phyloP scores from a whole-genome alignment of 202 grass and related monocot species.

The Brachypodium distachyon region DNA sequence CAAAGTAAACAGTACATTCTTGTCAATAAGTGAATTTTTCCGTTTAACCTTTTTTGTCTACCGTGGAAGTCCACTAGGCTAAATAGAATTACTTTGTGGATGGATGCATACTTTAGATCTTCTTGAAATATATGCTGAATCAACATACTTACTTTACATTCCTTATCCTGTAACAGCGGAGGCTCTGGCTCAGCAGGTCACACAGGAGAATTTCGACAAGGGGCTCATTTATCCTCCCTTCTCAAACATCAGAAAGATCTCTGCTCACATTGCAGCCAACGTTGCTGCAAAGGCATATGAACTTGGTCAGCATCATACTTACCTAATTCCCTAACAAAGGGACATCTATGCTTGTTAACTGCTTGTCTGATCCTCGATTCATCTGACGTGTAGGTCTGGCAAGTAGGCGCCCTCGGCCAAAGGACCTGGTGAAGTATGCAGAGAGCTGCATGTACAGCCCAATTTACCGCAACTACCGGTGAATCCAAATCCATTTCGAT shows the following conservation, averaged over 20 bases:
- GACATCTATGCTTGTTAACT: not conserved
- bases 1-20: not conserved
- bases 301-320: conserved; percentile 41
- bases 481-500: not conserved
- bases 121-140: not conserved
- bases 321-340: not conserved
- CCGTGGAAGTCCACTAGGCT: not conserved
- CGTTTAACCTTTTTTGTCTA: not conserved
- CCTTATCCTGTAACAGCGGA: conserved; percentile 48
- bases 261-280: conserved; percentile 81
- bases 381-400: conserved; percentile 40
- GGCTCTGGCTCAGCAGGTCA: conserved; percentile 74
- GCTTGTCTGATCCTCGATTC: conserved; percentile 2
- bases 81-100: not conserved
- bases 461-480: conserved; percentile 64
- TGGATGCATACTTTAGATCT: not conserved
- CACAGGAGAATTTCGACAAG: conserved; percentile 54
- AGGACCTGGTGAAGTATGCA: conserved; percentile 67
- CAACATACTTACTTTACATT: not conserved
- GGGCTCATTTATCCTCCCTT: conserved; percentile 75
- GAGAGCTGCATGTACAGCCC: conserved; percentile 90
- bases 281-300: conserved; percentile 91
- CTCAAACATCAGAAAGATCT: conserved; percentile 84
- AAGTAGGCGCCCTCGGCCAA: conserved; percentile 49
- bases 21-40: not conserved